Conservation (phyloP, 1,139 yeast genomes). For the Blastobotrys proliferans region DNA sequence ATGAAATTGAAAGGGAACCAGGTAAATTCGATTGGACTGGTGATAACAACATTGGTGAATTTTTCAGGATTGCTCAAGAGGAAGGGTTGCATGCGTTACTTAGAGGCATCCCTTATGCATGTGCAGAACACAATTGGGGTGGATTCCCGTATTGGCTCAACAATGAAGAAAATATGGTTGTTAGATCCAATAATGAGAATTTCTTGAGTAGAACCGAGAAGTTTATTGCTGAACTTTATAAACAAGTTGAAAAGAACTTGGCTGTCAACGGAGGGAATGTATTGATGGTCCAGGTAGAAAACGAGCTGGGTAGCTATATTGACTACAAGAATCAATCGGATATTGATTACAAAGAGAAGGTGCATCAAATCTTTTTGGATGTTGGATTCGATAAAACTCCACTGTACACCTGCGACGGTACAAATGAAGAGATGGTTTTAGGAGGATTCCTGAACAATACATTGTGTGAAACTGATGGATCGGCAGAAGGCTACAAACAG, state of each 20-base stretch:
- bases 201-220: conserved; percentile 2
- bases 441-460: conserved; percentile 7
- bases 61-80: conserved; percentile 11
- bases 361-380: conserved; percentile 2
- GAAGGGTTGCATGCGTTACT: conserved; percentile 9
- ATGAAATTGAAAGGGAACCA: conserved; percentile 8
- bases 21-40: conserved; percentile 10
- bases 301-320: conserved; percentile 10
- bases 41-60: conserved; percentile 4
- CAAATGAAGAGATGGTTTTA: background rate
- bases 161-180: conserved; percentile 5
- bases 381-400: conserved; percentile 8
- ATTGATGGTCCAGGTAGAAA: conserved; percentile 11
- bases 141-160: conserved; percentile 12
- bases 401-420: conserved; percentile 11
- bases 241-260: conserved; percentile 1
- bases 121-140: conserved; percentile 15
- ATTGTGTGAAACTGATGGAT: conserved; percentile 11
- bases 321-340: conserved; percentile 1
- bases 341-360: conserved; percentile 3
- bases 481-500: background rate
- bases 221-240: conserved; percentile 2
- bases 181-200: conserved; percentile 6
- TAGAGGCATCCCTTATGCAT: conserved; percentile 10
- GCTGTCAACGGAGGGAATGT: conserved; percentile 10